phyloP scores from a whole-genome alignment of 345 rosid genomes.

The Toxicodendron radicans region DNA sequence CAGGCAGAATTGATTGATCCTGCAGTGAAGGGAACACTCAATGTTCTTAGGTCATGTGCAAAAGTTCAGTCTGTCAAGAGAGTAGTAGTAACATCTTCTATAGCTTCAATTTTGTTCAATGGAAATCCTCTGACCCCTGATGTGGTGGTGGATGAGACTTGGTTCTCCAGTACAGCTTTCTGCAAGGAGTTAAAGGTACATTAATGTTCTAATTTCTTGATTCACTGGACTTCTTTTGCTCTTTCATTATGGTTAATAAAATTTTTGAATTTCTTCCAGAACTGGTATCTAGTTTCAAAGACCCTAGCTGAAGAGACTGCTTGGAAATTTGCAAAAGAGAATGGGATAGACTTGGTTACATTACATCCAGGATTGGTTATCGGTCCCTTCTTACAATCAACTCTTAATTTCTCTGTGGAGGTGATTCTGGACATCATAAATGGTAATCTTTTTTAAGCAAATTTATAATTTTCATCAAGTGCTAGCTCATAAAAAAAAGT shows the following conservation, averaged over 20 bases:
- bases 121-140: conserved; percentile 32
- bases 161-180: conserved; percentile 40
- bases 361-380: conserved; percentile 41
- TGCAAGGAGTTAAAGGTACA: conserved; percentile 34
- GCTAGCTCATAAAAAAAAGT: not conserved
- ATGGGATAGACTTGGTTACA: conserved; percentile 43
- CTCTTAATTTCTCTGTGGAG: conserved; percentile 28
- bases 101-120: conserved; percentile 29
- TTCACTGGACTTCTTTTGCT: no score
- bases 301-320: conserved; percentile 49
- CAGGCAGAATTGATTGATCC: conserved; percentile 45
- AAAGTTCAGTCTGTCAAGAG: conserved; percentile 42
- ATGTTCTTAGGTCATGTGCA: conserved; percentile 45
- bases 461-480: not conserved
- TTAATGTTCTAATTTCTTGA: not conserved
- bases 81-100: conserved; percentile 50
- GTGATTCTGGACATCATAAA: conserved; percentile 26
- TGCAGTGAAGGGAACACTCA: conserved; percentile 51
- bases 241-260: no score
- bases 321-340: conserved; percentile 42
- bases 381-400: conserved; percentile 48
- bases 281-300: conserved; percentile 42
- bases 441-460: conserved; percentile 20
- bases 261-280: conserved; percentile 20
- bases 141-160: conserved; percentile 45